Evolutionary conservation across 164 flowering plant species (phyloP), one percentile per base, ranked within the genome.

Genomic region (Buxus sempervirens): DNA sequence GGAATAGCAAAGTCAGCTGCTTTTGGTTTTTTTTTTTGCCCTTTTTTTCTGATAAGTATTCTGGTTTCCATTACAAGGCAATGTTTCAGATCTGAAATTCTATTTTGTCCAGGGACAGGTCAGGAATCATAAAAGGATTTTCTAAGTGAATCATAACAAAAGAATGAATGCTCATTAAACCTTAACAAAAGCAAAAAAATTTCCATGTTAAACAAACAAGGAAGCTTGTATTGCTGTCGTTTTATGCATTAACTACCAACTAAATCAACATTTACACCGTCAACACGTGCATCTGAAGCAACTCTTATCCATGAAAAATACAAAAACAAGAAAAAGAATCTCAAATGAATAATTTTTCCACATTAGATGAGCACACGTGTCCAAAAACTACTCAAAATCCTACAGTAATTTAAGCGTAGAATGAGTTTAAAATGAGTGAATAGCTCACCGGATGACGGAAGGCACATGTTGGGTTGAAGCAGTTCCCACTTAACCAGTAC

Each of bases 361-460:
- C 16, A 45, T 45, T 45, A 5, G 9, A 26, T 21, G 1, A 26
- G 27, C 61, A 26, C 4, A 15, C 16, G 7, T 18, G 16, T 26
- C 18, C 5, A 4, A 20, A 58, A 26, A 18, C 48, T 20, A 41
- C 4, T 21, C 54, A 23, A 51, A 2, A 18, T 14, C n/a, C 27
- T 22, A 24, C 26, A 10, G 53, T 12, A 21, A 56, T 55, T 19
- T 27, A 19, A 10, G 14, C 5, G 6, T 6, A 25, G 10, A 36
- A 42, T 22, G 21, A 20, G 38, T 23, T 54, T 22, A 14, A 5
- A 70, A 54, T 36, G 25, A 67, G 19, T 20, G 28, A 67, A 63
- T 27, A 67, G 42, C 95, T 83, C 78, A 91, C 97, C 42, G 95
- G 95, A 79, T 91, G 97, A 36, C 97, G 78, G 68, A 89, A 91